These are phyloP conservation scores for Paecilomyces variotii DNA, from an alignment of 2,329 filamentous ascomycete genomes.

Conservation along the genomic window DNA sequence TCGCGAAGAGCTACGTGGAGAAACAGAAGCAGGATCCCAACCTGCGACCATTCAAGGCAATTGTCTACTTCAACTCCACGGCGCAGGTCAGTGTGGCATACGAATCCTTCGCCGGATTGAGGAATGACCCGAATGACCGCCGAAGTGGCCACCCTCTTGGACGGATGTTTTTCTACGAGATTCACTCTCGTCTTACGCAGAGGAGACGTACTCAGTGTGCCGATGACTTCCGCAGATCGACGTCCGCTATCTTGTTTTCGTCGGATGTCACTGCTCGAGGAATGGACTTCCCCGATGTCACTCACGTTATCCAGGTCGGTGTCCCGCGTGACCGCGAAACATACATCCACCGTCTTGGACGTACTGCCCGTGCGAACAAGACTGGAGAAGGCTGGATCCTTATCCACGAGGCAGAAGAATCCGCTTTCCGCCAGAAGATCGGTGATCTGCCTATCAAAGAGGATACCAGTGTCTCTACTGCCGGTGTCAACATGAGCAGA, in stretches of 20 bases:
- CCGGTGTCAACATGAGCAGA: conserved; percentile 27
- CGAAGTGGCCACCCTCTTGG: conserved; percentile 23
- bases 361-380: conserved; percentile 62
- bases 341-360: conserved; percentile 70
- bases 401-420: conserved; percentile 44
- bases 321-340: conserved; percentile 57
- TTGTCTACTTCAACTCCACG: conserved; percentile 81
- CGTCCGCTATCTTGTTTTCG: conserved; percentile 61
- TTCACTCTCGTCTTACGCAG: conserved; percentile 76
- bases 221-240: conserved; percentile 60
- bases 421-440: conserved; percentile 42
- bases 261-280: conserved; percentile 74
- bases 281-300: conserved; percentile 75
- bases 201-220: conserved; percentile 59
- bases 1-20: conserved; percentile 55
- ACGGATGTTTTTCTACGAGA: conserved; percentile 44
- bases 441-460: conserved; percentile 48
- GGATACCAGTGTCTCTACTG: conserved; percentile 36
- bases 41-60: conserved; percentile 78
- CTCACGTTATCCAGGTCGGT: conserved; percentile 70
- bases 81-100: conserved; percentile 60
- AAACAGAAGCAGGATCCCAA: conserved; percentile 29
- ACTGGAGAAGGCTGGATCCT: conserved; percentile 56
- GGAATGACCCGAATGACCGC: conserved; percentile 21
- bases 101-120: conserved; percentile 49